Evolutionary conservation across 768 basidiomycete species (phyloP), one percentile per base, ranked within the genome.

Genomic region (Suillus cothurnatus): DNA sequence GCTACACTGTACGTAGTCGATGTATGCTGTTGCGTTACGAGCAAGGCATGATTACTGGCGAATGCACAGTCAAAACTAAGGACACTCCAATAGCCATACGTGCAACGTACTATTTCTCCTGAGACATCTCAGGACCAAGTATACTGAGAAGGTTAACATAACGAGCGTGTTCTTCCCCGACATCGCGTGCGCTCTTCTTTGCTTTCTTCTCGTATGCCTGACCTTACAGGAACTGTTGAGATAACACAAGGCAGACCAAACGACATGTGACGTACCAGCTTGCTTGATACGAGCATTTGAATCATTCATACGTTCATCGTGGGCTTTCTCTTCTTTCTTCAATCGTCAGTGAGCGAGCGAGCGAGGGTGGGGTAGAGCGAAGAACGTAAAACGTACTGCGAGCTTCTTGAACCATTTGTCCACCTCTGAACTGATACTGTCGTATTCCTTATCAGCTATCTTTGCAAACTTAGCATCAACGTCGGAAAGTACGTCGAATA

Each of bases 401-500:
- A 93, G 82, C 75, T 88, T 92, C 85, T 91, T 93, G 81, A 93
- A 88, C 91, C 92, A 93, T 71, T 91, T 94, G 81, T 88, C 90
- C 49, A 92, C 86, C 67, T 93, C 92, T 36, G 79, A 75, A 67
- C 85, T 87, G 59, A 92, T 78, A 26, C 64, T 71, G 66, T 88
- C 86, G 65, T 87, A 91, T 68, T 94, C 92, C 77, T 86, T 92
- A 69, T 91, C 89, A 15, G 84, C 84, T 66, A 90, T 72, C 78
- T 90, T 93, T 49, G 86, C 84, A 75, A 92, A 93, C 78, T 91
- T 94, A 68, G 79, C 65, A 70, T 93, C 89, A 61, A 93, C 83
- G 34, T 93, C 91, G 2, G 85, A 83, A 55, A 92, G 77, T 19
- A 83, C 79, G 60, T 94, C 92, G 72, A 92, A 90, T 50, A 94